Evolutionary conservation across 371 early-diverging fungal species (phyloP), one percentile per base, ranked within the genome.

Genomic region (Furculomyces boomerangus): DNA sequence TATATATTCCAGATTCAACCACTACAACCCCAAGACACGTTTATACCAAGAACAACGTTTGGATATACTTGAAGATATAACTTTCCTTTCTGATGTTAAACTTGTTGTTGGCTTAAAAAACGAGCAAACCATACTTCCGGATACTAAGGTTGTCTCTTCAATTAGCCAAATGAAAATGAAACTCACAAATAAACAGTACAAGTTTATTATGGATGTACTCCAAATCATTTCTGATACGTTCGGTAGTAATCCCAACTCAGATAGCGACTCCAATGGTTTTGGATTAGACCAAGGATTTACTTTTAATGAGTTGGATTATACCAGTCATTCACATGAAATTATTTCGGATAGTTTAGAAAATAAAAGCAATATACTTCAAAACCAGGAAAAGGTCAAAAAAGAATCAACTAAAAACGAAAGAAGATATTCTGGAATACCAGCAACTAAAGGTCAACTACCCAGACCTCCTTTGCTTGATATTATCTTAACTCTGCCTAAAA

Each of bases 1-100:
- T 2, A 71, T 91, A 30, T 59, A 55, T 46, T 68, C 1, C 40
- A 48, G 50, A 57, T 68, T 55, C 44, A 57, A 7, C 30, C 68
- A 56, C n/a, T 57, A 61, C 14, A 5, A 45, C 1, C 50, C 59
- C 47, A 61, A 68, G 1, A 45, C 60, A 25, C 55, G 59, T 25
- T 26, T 56, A 28, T 67, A 62, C 54, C 55, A 55, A 1, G 58
- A 61, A 5, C 77, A 77, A 56, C 61, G 57, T 26, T 64, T 84
- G 27, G 78, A 85, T 50, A 84, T 93, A 46, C 77, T 93, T 28
- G 84, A 89, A 43, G 81, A 91, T 63, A 75, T 91, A 3, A 80
- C 86, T 60, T 75, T 89, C 30, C 62, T 71, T 10, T 77, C 88
- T 58, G 74, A 79, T 32, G 73, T 84, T 51, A 32, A 22, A 14